Evolutionary conservation across 2,329 filamentous ascomycete genomes (phyloP).

Genomic region (Fusarium staphyleae): DNA sequence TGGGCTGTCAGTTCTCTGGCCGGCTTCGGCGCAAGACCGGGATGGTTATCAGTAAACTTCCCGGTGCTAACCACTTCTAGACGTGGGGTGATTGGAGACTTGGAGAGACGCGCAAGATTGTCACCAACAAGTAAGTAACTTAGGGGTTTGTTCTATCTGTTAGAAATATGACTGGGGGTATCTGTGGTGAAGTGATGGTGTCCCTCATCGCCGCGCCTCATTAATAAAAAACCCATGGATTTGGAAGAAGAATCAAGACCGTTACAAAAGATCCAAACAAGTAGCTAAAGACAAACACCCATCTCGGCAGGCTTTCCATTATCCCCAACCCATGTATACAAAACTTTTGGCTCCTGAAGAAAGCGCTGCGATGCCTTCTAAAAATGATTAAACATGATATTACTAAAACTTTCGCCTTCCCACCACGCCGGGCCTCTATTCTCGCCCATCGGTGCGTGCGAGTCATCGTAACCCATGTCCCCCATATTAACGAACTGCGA

Average conservation of each 20-base stretch:
- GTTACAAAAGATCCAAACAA: too few species aligned
- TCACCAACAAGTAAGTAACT: too few species aligned
- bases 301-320: not conserved
- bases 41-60: not conserved
- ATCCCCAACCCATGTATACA: not conserved
- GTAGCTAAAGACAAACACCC: not conserved
- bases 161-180: not conserved
- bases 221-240: too few species aligned
- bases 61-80: not conserved
- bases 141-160: too few species aligned
- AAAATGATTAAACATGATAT: slow-evolving; percentile 50
- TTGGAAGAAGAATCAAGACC: too few species aligned
- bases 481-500: slow-evolving; percentile 50
- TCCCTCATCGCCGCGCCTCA: too few species aligned
- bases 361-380: slow-evolving; percentile 27
- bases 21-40: not conserved
- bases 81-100: not conserved
- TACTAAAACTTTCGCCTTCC: slow-evolving; percentile 50
- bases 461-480: slow-evolving; percentile 46
- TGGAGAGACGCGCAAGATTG: too few species aligned
- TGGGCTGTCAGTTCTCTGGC: not conserved
- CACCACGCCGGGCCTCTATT: slow-evolving; percentile 48
- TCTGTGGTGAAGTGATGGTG: slow-evolving; percentile 7
- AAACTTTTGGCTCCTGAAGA: not conserved
- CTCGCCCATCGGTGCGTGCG: slow-evolving; percentile 38